phyloP scores from a whole-genome alignment of 148 eudicot species.

The Mesembryanthemum crystallinum region DNA sequence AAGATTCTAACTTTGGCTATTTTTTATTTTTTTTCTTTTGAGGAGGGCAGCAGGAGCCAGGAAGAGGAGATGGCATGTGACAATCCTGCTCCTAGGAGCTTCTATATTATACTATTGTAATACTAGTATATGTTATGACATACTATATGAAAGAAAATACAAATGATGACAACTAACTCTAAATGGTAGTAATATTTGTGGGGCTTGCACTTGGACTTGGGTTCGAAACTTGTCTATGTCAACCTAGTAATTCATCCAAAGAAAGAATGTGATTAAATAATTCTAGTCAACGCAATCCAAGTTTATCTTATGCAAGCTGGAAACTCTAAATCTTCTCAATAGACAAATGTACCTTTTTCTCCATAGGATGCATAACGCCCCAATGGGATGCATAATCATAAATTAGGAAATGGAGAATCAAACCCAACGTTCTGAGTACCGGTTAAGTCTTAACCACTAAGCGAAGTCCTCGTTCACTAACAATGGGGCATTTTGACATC shows the following conservation, averaged over 20 bases:
- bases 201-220: not conserved
- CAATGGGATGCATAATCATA: no score
- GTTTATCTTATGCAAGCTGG: conserved; percentile 9
- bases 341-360: not conserved
- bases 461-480: no score
- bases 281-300: not conserved
- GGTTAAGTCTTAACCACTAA: no score
- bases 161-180: not conserved
- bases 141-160: not conserved
- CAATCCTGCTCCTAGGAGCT: not conserved
- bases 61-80: not conserved
- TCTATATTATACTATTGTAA: no score
- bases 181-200: not conserved
- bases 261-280: not conserved
- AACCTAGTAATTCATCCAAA: not conserved
- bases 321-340: not conserved
- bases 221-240: not conserved
- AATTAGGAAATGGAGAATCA: no score
- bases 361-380: no score
- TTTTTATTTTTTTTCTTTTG: not conserved
- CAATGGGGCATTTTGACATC: no score
- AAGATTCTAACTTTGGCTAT: not conserved
- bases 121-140: not conserved
- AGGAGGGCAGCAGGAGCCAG: not conserved
- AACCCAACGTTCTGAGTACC: no score